Conservation (phyloP, 2,329 filamentous ascomycete genomes). For the Cladosporium halotolerans region DNA sequence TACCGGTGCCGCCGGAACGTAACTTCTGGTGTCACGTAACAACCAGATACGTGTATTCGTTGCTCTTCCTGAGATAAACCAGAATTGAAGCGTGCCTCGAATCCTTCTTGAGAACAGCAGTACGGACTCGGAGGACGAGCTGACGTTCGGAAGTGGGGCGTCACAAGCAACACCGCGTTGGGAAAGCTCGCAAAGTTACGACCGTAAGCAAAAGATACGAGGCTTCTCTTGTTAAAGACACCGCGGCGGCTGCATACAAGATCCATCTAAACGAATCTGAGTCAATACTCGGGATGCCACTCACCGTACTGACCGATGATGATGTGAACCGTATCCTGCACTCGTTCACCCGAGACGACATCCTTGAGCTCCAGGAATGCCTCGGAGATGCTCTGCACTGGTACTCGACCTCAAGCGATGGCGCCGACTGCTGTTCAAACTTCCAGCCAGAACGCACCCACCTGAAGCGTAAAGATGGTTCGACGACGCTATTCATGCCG, state of each 20-base stretch:
- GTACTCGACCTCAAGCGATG: slow-evolving; percentile 58
- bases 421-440: slow-evolving; percentile 49
- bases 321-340: slow-evolving; percentile 52
- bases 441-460: slow-evolving; percentile 58
- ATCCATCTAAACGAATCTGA: not conserved
- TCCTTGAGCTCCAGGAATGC: slow-evolving; percentile 50
- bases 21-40: too few species aligned
- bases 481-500: slow-evolving; percentile 62
- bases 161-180: not conserved
- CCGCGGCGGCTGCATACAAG: not conserved
- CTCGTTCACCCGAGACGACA: slow-evolving; percentile 51
- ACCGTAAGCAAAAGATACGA: not conserved
- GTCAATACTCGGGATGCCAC: slow-evolving; percentile 42
- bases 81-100: too few species aligned
- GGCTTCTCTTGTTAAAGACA: not conserved
- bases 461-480: slow-evolving; percentile 55
- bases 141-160: too few species aligned
- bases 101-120: too few species aligned
- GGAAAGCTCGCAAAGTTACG: not conserved
- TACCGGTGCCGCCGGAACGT: too few species aligned
- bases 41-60: too few species aligned
- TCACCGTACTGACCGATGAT: slow-evolving; percentile 53
- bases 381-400: slow-evolving; percentile 57
- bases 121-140: too few species aligned
- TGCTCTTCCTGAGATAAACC: too few species aligned